A percentile compares a stretch with the other conserved stretches of the same genome.
Conservation (phyloP, 768 basidiomycete species). For the Rhizopogon vinicolor region DNA sequence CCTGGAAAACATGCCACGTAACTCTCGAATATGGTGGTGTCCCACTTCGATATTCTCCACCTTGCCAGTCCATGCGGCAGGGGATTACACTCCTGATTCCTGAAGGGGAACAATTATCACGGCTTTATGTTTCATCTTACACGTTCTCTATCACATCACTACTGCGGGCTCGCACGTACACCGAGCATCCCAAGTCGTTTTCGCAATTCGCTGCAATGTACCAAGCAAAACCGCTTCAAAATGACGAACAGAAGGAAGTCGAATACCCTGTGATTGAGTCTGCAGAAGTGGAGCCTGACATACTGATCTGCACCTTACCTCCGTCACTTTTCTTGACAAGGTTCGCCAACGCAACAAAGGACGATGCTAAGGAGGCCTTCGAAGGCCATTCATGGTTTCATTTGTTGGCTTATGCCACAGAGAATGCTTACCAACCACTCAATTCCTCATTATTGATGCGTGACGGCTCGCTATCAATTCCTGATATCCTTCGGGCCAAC, state of each 20-base stretch:
- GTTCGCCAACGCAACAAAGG: not conserved
- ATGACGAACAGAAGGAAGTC: not conserved
- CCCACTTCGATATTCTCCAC: conserved; percentile 7
- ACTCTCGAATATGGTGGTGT: conserved; percentile 11
- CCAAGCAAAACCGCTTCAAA: conserved; percentile 1
- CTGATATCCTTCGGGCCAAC: conserved; percentile 1
- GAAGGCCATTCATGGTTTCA: conserved; percentile 11
- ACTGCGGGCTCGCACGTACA: conserved; percentile 4
- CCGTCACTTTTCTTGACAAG: not conserved
- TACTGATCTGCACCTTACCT: not conserved
- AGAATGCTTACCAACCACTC: conserved; percentile 8
- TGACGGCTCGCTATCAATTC: not conserved
- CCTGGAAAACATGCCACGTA: not conserved
- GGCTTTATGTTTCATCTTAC: conserved; percentile 8
- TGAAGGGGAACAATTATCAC: not conserved
- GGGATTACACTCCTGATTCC: conserved; percentile 6
- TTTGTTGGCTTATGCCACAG: conserved; percentile 15
- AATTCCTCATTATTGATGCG: conserved; percentile 4
- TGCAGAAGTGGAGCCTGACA: not conserved
- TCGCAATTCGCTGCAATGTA: conserved; percentile 2
- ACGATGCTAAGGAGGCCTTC: not conserved
- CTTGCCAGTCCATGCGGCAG: conserved; percentile 11
- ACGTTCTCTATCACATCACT: conserved; percentile 7
- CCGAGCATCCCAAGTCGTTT: not conserved
- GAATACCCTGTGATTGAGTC: not conserved